Evolutionary conservation across 164 flowering plant species (phyloP).

Genomic region (Taxillus chinensis): DNA sequence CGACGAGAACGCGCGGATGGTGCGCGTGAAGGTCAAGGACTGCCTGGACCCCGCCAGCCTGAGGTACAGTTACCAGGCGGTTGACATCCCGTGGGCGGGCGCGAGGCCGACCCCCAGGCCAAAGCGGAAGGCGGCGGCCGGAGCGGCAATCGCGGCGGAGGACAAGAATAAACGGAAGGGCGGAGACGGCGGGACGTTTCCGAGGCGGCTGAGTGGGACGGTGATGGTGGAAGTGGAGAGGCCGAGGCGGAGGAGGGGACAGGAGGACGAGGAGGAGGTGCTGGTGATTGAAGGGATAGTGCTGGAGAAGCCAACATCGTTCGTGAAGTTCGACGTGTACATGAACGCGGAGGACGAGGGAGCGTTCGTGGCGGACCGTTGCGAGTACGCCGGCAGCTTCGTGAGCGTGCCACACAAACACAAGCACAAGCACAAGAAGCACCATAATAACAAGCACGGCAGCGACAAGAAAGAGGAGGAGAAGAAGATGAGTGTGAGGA

Average conservation of each 20-base stretch:
- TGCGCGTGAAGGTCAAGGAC: conserved; percentile 38
- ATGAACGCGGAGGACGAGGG: not conserved
- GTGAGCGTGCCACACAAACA: not conserved
- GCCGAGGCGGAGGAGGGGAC: conserved; percentile 41
- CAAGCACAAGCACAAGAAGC: not conserved
- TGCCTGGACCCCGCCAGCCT: conserved; percentile 30
- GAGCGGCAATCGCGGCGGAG: not conserved
- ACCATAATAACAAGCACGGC: too few species aligned
- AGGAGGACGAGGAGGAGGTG: conserved; percentile 32
- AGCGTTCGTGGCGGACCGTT: not conserved
- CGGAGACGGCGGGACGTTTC: conserved; percentile 12
- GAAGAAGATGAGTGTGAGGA: not conserved
- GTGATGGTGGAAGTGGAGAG: conserved; percentile 27
- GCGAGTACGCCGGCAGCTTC: not conserved
- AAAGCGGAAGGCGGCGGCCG: not conserved
- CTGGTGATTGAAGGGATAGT: not conserved
- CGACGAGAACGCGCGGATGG: conserved; percentile 36
- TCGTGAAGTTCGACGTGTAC: not conserved
- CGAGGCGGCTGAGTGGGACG: conserved; percentile 16
- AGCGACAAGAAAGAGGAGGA: not conserved
- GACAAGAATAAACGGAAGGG: not conserved
- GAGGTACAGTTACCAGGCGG: conserved; percentile 44
- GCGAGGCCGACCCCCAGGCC: conserved; percentile 16
- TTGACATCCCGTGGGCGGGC: conserved; percentile 44
- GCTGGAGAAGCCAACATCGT: not conserved